Percentiles rank a stretch among this genome's conserved stretches.
Conservation (phyloP, 768 basidiomycete genomes). For the Mrakia frigida region DNA sequence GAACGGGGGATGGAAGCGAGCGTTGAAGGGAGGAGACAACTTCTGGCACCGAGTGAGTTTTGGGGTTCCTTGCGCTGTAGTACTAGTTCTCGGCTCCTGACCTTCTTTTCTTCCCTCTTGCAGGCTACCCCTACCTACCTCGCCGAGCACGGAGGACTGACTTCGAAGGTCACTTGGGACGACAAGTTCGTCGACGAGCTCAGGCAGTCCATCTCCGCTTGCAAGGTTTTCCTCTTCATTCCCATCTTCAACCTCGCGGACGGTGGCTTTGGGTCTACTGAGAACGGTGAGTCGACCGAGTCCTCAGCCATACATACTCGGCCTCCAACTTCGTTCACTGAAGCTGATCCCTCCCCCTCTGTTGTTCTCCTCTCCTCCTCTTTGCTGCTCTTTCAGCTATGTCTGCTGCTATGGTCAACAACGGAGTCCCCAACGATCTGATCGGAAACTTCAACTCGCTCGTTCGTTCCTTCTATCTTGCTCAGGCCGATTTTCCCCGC, state of each 20-base stretch:
- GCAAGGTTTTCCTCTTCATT: constrained; percentile 40
- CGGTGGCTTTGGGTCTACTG: constrained; percentile 34
- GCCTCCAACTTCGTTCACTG: too few species aligned
- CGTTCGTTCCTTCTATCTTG: too few species aligned
- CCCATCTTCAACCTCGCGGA: constrained; percentile 43
- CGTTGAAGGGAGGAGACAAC: constrained; percentile 38
- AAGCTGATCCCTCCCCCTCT: too few species aligned
- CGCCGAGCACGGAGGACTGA: neutral
- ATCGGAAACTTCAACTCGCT: constrained; percentile 42
- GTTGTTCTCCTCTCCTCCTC: too few species aligned
- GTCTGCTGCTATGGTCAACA: constrained; percentile 40
- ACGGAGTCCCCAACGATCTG: constrained; percentile 42
- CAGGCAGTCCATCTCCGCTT: constrained; percentile 39
- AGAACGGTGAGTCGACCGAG: constrained; percentile 31
- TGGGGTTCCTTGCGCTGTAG: too few species aligned
- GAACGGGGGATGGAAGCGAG: constrained; percentile 35
- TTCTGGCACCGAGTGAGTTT: constrained; percentile 42
- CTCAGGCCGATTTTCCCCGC: too few species aligned
- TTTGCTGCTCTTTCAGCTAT: constrained; percentile 30
- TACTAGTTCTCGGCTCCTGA: too few species aligned
- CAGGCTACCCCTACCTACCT: constrained; percentile 9
- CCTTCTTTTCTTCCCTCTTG: too few species aligned
- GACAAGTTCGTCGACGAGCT: constrained; percentile 44
- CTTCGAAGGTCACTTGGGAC: constrained; percentile 39
- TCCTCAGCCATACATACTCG: too few species aligned